A percentile compares a stretch with the other conserved stretches of the same genome.
These are phyloP conservation scores for Oidium heveae DNA, from an alignment of 2,329 filamentous ascomycete species.

Conservation along the genomic window DNA sequence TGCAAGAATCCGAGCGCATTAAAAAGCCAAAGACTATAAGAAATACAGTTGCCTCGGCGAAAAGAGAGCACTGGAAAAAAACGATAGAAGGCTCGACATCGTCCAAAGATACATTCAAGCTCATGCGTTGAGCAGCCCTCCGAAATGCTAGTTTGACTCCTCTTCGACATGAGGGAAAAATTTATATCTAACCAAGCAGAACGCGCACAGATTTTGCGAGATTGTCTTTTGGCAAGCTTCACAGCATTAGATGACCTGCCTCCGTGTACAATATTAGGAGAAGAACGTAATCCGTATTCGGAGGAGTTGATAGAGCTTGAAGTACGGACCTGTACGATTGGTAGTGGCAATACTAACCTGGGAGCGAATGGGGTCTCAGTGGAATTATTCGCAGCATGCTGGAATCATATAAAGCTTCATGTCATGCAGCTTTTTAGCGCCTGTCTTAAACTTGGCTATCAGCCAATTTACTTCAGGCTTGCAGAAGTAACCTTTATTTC, in stretches of 20 bases:
- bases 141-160: too few relatives aligned
- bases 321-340: constrained; percentile 32
- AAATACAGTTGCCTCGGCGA: too few relatives aligned
- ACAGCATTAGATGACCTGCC: constrained; percentile 7
- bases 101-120: too few relatives aligned
- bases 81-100: too few relatives aligned
- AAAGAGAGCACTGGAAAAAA: too few relatives aligned
- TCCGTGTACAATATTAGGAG: constrained; percentile 14
- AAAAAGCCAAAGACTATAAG: too few relatives aligned
- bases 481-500: neutral
- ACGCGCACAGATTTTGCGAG: neutral
- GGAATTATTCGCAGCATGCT: neutral
- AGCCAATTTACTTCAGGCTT: neutral
- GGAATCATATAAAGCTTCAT: neutral
- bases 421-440: neutral
- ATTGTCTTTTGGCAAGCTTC: neutral
- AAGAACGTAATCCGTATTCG: constrained; percentile 3
- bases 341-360: constrained; percentile 28
- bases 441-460: neutral
- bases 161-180: constrained; percentile 1
- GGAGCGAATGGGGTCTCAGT: neutral
- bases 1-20: too few relatives aligned
- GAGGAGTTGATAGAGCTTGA: constrained; percentile 26
- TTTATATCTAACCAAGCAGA: constrained; percentile 12
- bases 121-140: too few relatives aligned